Evolutionary conservation across 805 yeast species (phyloP).

Genomic region (Torulaspora quercuum): DNA sequence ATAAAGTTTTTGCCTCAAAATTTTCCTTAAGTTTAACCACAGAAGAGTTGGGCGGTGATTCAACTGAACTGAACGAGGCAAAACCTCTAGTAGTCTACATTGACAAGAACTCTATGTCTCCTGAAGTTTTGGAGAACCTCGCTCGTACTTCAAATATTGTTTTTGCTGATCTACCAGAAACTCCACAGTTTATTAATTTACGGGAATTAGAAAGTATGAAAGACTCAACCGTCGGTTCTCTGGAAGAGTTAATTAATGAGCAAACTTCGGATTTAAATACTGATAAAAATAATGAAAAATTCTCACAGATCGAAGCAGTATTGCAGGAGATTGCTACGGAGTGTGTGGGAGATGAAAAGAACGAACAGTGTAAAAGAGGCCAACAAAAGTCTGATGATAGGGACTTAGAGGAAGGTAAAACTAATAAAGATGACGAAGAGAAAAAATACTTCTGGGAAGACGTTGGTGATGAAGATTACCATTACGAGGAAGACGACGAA

Average conservation of each 20-base stretch:
- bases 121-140: slow-evolving; percentile 23
- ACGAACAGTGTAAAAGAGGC: slow-evolving; percentile 1
- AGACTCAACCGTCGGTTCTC: slow-evolving; percentile 11
- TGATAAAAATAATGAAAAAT: slow-evolving; percentile 12
- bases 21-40: slow-evolving; percentile 17
- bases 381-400: slow-evolving; percentile 3
- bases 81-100: slow-evolving; percentile 18
- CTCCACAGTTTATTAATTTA: slow-evolving; percentile 30
- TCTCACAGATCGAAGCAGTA: slow-evolving; percentile 13
- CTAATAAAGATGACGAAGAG: slow-evolving; percentile 4
- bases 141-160: slow-evolving; percentile 26
- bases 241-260: slow-evolving; percentile 12
- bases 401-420: slow-evolving; percentile 1
- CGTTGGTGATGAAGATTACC: slow-evolving; percentile 3
- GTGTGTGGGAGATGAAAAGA: neutral
- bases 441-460: slow-evolving; percentile 2
- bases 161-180: slow-evolving; percentile 28
- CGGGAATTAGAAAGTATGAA: slow-evolving; percentile 21
- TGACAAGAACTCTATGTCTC: slow-evolving; percentile 18
- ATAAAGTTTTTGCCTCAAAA: slow-evolving; percentile 4
- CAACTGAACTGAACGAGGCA: slow-evolving; percentile 8
- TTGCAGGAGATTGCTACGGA: slow-evolving; percentile 17
- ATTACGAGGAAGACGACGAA: slow-evolving; percentile 3
- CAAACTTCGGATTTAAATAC: slow-evolving; percentile 6
- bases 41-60: slow-evolving; percentile 25